Percentiles rank a stretch among this genome's conserved stretches.
These are phyloP conservation scores for Clonostachys chloroleuca DNA, from an alignment of 2,329 filamentous ascomycete genomes.

Conservation along the genomic window DNA sequence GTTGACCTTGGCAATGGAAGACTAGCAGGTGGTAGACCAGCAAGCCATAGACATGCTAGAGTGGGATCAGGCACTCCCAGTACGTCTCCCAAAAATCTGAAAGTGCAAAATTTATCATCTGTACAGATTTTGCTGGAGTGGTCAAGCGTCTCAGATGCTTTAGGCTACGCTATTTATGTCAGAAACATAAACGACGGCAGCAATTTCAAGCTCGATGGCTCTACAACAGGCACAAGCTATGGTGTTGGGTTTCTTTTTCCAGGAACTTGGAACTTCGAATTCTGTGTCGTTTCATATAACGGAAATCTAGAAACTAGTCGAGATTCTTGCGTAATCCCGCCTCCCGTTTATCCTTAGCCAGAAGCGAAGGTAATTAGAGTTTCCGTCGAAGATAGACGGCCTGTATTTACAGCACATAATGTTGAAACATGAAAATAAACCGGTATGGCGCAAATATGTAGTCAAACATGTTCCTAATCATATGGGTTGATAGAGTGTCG, in stretches of 20 bases:
- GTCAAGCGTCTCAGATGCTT: neutral
- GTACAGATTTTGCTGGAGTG: neutral
- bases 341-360: no score
- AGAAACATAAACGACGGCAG: neutral
- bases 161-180: neutral
- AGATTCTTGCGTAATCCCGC: no score
- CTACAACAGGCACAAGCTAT: neutral
- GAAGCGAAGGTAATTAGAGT: no score
- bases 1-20: neutral
- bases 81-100: neutral
- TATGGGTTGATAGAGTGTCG: no score
- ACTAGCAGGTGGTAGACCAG: neutral
- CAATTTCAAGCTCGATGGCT: neutral
- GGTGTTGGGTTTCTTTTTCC: constrained; percentile 7
- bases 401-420: no score
- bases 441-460: no score
- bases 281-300: constrained; percentile 10
- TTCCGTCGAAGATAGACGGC: no score
- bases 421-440: no score
- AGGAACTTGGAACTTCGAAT: constrained; percentile 10
- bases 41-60: neutral
- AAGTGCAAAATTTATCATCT: no score
- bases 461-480: no score
- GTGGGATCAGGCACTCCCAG: neutral
- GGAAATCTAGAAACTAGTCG: constrained; percentile 6